A percentile compares a stretch with the other conserved stretches of the same genome.
Evolutionary conservation across 495 filamentous ascomycete genomes (phyloP).

Genomic region (Penicillium flavigenum): DNA sequence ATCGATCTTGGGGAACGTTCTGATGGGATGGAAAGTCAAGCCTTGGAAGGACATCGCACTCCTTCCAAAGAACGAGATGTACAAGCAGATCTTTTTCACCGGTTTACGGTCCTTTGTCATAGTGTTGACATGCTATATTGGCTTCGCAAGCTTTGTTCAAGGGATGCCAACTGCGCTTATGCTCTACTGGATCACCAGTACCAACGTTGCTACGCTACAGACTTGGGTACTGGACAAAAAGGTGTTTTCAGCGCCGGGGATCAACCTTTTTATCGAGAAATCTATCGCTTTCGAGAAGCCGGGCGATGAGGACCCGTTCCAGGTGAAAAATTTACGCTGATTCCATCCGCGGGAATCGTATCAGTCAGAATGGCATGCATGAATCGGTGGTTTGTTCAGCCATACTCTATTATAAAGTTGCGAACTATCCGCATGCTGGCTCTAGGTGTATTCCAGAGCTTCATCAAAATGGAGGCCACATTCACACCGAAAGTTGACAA

Average conservation of each 20-base stretch:
- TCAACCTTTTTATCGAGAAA: conserved; percentile 23
- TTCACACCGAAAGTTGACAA: background rate
- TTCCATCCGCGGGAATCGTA: background rate
- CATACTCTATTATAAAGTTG: background rate
- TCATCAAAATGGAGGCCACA: background rate
- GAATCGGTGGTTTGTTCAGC: background rate
- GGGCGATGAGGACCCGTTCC: conserved; percentile 20
- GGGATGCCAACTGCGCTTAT: conserved; percentile 63
- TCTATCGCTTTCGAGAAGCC: conserved; percentile 19
- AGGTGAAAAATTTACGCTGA: conserved; percentile 20
- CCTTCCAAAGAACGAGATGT: conserved; percentile 30
- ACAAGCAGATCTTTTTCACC: conserved; percentile 14
- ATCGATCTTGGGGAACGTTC: conserved; percentile 41
- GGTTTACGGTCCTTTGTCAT: conserved; percentile 31
- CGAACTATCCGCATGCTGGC: background rate
- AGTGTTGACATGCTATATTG: conserved; percentile 35
- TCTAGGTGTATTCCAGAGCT: background rate
- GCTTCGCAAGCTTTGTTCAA: conserved; percentile 30
- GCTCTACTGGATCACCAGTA: conserved; percentile 67
- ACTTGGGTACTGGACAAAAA: conserved; percentile 35
- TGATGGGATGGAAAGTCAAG: conserved; percentile 30
- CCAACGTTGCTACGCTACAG: conserved; percentile 45
- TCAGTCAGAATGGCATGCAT: background rate
- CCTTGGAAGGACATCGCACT: conserved; percentile 25
- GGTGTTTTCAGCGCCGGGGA: conserved; percentile 31